Percentiles rank a stretch among this genome's conserved stretches.
Conservation (phyloP, 2,329 filamentous ascomycete species). For the Aspergillus texensis region DNA sequence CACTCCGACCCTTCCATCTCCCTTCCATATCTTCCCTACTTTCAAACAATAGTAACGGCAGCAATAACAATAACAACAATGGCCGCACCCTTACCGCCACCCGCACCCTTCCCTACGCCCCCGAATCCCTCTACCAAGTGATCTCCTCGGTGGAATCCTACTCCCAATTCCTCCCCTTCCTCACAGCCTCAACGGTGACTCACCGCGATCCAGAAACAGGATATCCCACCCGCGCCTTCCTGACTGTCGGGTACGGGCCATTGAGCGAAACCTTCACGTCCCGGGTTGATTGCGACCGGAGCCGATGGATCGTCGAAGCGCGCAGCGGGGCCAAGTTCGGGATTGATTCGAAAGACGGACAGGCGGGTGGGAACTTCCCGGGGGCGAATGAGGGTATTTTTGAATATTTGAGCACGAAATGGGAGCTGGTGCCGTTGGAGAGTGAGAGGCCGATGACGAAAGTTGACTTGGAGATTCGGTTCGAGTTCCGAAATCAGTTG, state of each 20-base stretch:
- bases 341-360: slow-evolving; percentile 60
- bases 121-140: slow-evolving; percentile 72
- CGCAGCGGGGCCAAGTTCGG: slow-evolving; percentile 46
- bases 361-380: slow-evolving; percentile 57
- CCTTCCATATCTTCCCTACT: slow-evolving; percentile 34
- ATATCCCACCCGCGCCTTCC: slow-evolving; percentile 70
- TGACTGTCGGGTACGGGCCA: slow-evolving; percentile 83
- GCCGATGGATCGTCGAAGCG: slow-evolving; percentile 70
- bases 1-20: slow-evolving; percentile 27
- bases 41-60: slow-evolving; percentile 15
- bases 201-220: slow-evolving; percentile 61
- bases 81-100: slow-evolving; percentile 71
- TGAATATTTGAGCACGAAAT: slow-evolving; percentile 48
- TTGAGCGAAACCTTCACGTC: slow-evolving; percentile 84
- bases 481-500: slow-evolving; percentile 84
- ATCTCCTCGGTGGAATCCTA: slow-evolving; percentile 90
- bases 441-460: slow-evolving; percentile 59
- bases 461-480: slow-evolving; percentile 75
- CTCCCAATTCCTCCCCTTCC: slow-evolving; percentile 87
- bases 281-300: slow-evolving; percentile 75
- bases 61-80: slow-evolving; percentile 21
- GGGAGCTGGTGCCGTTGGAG: slow-evolving; percentile 45
- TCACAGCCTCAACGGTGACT: slow-evolving; percentile 75
- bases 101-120: slow-evolving; percentile 75
- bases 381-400: slow-evolving; percentile 52